Evolutionary conservation across 164 flowering plant genomes (phyloP).

Genomic region (Vitis cinerea): DNA sequence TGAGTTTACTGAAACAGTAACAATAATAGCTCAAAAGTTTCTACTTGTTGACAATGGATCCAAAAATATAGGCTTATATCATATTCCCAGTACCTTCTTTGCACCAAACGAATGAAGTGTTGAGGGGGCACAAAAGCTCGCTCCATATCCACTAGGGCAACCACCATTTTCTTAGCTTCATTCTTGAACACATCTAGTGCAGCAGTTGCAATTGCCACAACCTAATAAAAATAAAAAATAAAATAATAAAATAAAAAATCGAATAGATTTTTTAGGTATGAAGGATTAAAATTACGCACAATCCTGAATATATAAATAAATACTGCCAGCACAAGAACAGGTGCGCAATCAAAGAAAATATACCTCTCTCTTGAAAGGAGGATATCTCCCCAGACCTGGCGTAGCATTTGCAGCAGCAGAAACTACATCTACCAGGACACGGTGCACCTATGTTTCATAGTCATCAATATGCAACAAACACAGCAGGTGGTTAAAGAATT

Average conservation of each 20-base stretch:
- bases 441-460: constrained; percentile 64
- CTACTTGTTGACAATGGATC: not conserved
- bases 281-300: not conserved
- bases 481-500: no score
- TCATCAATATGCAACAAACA: not conserved
- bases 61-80: not conserved
- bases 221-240: constrained; percentile 34
- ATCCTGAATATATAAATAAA: not conserved
- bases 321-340: not conserved
- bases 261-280: not conserved
- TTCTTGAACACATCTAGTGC: constrained; percentile 85
- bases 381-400: constrained; percentile 97
- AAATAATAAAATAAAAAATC: not conserved
- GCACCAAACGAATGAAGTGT: constrained; percentile 95
- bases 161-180: constrained; percentile 98
- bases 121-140: constrained; percentile 99
- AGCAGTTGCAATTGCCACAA: constrained; percentile 80
- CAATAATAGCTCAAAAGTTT: not conserved
- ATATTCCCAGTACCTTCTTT: constrained; percentile 61
- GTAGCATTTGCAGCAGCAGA: constrained; percentile 93
- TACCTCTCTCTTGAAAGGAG: constrained; percentile 98
- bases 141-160: constrained; percentile 98
- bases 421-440: constrained; percentile 89
- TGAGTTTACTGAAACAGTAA: no score
- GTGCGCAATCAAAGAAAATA: not conserved